Conservation (phyloP, 1,284 basidiomycete genomes). For the Dichomitus squalens region DNA sequence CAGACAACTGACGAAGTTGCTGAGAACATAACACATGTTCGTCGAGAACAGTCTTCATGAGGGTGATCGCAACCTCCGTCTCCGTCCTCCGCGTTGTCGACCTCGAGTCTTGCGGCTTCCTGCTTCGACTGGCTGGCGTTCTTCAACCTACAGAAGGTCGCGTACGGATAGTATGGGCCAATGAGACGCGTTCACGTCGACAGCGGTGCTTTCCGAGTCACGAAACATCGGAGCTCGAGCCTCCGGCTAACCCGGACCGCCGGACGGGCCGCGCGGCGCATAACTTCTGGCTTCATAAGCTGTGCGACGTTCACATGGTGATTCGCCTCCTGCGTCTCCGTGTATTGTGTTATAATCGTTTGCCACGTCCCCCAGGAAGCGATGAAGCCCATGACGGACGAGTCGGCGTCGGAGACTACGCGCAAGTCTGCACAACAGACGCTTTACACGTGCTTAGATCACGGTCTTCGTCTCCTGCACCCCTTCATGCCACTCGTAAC, state of each 20-base stretch:
- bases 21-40: constrained; percentile 65
- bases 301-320: constrained; percentile 98
- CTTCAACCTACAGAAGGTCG: constrained; percentile 62
- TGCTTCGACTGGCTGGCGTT: constrained; percentile 72
- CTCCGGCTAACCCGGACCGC: constrained; percentile 81
- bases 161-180: background rate
- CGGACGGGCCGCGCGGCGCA: constrained; percentile 80
- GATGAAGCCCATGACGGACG: constrained; percentile 96
- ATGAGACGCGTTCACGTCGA: background rate
- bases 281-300: constrained; percentile 98
- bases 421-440: constrained; percentile 93
- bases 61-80: constrained; percentile 96
- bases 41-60: constrained; percentile 99
- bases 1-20: background rate
- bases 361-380: constrained; percentile 70
- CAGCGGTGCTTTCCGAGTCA: background rate
- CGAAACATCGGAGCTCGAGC: constrained; percentile 38
- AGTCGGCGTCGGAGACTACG: constrained; percentile 60
- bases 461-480: constrained; percentile 89
- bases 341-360: background rate
- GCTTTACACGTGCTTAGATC: constrained; percentile 92
- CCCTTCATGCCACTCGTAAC: constrained; percentile 99
- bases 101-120: constrained; percentile 87
- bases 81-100: constrained; percentile 97
- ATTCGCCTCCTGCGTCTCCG: background rate